Evolutionary conservation across 805 yeast genomes (phyloP).

Genomic region (Sporopachydermia lactativora): DNA sequence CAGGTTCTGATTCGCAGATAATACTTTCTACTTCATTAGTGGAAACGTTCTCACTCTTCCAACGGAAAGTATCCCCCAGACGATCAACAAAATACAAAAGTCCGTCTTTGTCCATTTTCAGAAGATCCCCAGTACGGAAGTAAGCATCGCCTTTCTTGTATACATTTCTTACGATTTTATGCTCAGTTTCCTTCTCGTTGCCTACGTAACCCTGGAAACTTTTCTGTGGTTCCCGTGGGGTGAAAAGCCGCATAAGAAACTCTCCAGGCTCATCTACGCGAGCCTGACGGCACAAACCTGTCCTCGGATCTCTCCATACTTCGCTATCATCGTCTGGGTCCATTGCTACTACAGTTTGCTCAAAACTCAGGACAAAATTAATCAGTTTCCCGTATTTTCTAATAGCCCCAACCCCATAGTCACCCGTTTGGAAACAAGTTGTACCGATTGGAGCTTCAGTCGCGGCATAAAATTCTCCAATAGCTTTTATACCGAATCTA

Average conservation of each 20-base stretch:
- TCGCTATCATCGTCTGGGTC: slow-evolving; percentile 68
- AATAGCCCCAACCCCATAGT: slow-evolving; percentile 76
- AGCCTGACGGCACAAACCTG: slow-evolving; percentile 48
- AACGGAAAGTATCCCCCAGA: slow-evolving; percentile 87
- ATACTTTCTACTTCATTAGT: slow-evolving; percentile 88
- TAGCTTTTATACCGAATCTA: slow-evolving; percentile 56
- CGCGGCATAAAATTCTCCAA: slow-evolving; percentile 90
- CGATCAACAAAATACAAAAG: slow-evolving; percentile 78
- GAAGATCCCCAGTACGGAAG: slow-evolving; percentile 78
- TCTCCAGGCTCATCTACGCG: slow-evolving; percentile 68
- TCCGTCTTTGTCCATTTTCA: slow-evolving; percentile 53
- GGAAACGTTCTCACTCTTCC: slow-evolving; percentile 94
- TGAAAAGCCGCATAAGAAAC: slow-evolving; percentile 59
- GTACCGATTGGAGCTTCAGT: slow-evolving; percentile 88
- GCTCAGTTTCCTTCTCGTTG: slow-evolving; percentile 62
- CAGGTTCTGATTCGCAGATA: slow-evolving; percentile 26
- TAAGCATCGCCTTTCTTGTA: slow-evolving; percentile 82
- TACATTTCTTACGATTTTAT: slow-evolving; percentile 61
- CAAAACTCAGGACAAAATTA: slow-evolving; percentile 33
- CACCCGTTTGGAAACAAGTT: slow-evolving; percentile 66
- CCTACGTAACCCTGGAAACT: slow-evolving; percentile 87
- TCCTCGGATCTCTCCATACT: slow-evolving; percentile 51
- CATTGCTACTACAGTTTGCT: slow-evolving; percentile 54
- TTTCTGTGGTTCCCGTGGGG: slow-evolving; percentile 47
- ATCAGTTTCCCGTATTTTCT: slow-evolving; percentile 59